phyloP scores from a whole-genome alignment of 2,329 filamentous ascomycete species.

The Calonectria hongkongensis region DNA sequence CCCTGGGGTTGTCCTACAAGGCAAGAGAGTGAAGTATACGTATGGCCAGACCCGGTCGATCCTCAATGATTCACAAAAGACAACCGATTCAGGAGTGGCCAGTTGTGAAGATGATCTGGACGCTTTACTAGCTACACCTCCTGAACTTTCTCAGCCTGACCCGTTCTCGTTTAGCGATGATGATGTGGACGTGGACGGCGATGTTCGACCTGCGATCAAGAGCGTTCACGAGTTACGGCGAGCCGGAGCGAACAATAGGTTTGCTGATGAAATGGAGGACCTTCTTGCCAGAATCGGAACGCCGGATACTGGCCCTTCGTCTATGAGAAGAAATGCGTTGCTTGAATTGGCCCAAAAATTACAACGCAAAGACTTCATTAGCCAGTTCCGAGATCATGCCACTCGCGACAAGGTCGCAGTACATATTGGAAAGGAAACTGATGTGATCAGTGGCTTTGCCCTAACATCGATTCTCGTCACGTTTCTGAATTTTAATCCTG shows the following conservation, averaged over 20 bases:
- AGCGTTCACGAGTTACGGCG: slow-evolving; percentile 80
- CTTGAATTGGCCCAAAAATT: slow-evolving; percentile 77
- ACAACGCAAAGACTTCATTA: slow-evolving; percentile 77
- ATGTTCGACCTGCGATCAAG: slow-evolving; percentile 71
- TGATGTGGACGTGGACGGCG: slow-evolving; percentile 62
- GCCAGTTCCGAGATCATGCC: slow-evolving; percentile 84
- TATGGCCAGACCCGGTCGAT: slow-evolving; percentile 60
- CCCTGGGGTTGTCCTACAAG: slow-evolving; percentile 53
- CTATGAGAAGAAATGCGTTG: slow-evolving; percentile 74
- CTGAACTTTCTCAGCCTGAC: slow-evolving; percentile 48
- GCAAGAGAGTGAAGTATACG: slow-evolving; percentile 59
- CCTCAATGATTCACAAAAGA: slow-evolving; percentile 53
- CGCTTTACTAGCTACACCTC: slow-evolving; percentile 50
- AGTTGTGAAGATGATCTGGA: slow-evolving; percentile 51
- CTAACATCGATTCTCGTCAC: slow-evolving; percentile 78
- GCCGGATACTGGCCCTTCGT: slow-evolving; percentile 67
- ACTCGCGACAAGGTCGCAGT: slow-evolving; percentile 81
- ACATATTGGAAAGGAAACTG: slow-evolving; percentile 75
- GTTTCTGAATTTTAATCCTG: slow-evolving; percentile 76
- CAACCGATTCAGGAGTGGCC: slow-evolving; percentile 48
- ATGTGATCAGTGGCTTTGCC: slow-evolving; percentile 77
- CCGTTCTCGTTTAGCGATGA: slow-evolving; percentile 54
- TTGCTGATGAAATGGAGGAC: slow-evolving; percentile 80
- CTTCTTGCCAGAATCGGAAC: slow-evolving; percentile 76
- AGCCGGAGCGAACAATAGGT: slow-evolving; percentile 79